Evolutionary conservation across 2,329 filamentous ascomycete genomes (phyloP).

Genomic region (Curvularia spicifera): DNA sequence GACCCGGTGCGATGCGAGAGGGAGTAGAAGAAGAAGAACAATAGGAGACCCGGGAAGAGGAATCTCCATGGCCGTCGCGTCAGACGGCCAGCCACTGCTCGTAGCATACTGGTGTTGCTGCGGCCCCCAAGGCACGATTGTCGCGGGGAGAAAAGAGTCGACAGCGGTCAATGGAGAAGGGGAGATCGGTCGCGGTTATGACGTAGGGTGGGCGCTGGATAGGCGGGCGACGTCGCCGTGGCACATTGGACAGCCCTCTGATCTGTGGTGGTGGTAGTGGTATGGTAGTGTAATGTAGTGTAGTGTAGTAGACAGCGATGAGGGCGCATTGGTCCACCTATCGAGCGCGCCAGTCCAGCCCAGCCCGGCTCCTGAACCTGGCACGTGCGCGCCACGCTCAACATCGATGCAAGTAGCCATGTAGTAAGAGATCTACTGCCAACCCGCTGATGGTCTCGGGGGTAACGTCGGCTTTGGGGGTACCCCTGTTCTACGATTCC

Average conservation of each 20-base stretch:
- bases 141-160: constrained; percentile 4
- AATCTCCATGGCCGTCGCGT: constrained; percentile 41
- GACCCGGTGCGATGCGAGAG: constrained; percentile 35
- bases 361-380: constrained; percentile 18
- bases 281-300: not conserved
- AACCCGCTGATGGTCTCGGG: not conserved
- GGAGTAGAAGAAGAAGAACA: constrained; percentile 42
- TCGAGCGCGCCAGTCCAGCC: constrained; percentile 17
- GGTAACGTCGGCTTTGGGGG: not conserved
- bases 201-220: constrained; percentile 6
- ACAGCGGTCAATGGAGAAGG: constrained; percentile 2
- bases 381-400: constrained; percentile 3
- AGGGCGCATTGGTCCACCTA: constrained; percentile 13
- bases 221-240: constrained; percentile 19
- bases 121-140: constrained; percentile 12
- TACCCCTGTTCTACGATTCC: not conserved
- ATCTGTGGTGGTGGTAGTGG: constrained; percentile 11
- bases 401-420: not conserved
- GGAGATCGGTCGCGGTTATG: constrained; percentile 2
- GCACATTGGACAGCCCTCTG: constrained; percentile 21
- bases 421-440: not conserved
- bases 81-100: constrained; percentile 35
- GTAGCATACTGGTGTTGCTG: constrained; percentile 30
- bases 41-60: constrained; percentile 40
- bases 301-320: constrained; percentile 3